Percentiles rank a stretch among this genome's conserved stretches.
Conservation (phyloP, 805 yeast species). For the Ogataea nakhonphanomensis region DNA sequence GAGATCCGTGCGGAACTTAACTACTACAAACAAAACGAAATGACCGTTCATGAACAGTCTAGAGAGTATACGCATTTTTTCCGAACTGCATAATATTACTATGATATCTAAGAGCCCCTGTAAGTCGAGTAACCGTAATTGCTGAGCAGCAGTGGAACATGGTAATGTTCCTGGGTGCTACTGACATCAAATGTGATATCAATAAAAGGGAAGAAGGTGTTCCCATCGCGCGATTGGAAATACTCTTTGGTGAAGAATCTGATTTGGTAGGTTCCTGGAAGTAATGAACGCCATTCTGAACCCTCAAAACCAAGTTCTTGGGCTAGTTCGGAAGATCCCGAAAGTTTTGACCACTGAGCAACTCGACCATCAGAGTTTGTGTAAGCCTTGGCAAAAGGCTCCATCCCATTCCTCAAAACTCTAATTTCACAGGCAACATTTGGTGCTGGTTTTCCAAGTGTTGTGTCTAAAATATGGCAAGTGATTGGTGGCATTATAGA, state of each 20-base stretch:
- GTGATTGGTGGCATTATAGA: constrained; percentile 55
- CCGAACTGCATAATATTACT: constrained; percentile 29
- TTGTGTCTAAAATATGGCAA: constrained; percentile 87
- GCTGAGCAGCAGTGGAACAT: constrained; percentile 79
- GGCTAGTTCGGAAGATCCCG: not conserved
- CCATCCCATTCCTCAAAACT: constrained; percentile 23
- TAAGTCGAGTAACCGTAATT: constrained; percentile 89
- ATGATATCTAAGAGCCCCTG: constrained; percentile 51
- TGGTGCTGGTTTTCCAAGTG: constrained; percentile 75
- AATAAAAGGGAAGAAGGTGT: constrained; percentile 81
- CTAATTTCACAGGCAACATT: constrained; percentile 68
- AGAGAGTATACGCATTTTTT: constrained; percentile 64
- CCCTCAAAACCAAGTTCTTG: constrained; percentile 13
- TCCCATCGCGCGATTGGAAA: constrained; percentile 38
- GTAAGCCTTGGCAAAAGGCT: constrained; percentile 60
- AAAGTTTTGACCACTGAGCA: constrained; percentile 47
- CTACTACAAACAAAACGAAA: constrained; percentile 54
- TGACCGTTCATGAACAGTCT: constrained; percentile 66
- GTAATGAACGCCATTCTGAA: constrained; percentile 42
- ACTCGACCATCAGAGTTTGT: constrained; percentile 85
- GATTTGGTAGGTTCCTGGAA: constrained; percentile 69
- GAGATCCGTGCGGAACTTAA: constrained; percentile 64
- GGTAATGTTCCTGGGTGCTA: constrained; percentile 78
- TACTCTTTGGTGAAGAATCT: constrained; percentile 74
- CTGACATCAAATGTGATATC: constrained; percentile 72